Conservation (phyloP, 306 rosid species). For the Cotoneaster glaucophyllus region DNA sequence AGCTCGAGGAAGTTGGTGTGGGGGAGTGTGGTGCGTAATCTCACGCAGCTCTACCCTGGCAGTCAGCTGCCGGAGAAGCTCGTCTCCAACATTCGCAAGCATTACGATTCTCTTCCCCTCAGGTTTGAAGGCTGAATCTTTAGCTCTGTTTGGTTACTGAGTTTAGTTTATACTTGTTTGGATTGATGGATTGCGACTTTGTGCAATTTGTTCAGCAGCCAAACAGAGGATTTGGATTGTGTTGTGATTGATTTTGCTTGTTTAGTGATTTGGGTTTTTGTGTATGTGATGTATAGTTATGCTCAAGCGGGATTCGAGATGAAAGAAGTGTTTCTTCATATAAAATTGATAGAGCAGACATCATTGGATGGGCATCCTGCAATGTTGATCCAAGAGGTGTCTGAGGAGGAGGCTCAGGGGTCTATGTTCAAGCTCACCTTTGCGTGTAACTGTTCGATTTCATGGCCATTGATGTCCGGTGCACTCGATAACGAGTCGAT, state of each 20-base stretch:
- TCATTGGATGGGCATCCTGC: constrained; percentile 66
- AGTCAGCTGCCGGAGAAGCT: constrained; percentile 93
- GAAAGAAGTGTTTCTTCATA: constrained; percentile 88
- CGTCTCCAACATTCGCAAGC: constrained; percentile 75
- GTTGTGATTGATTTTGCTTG: not conserved
- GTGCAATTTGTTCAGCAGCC: not conserved
- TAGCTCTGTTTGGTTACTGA: constrained; percentile 8
- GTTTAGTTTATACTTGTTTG: not conserved
- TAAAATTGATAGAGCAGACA: constrained; percentile 74
- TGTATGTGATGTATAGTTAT: constrained; percentile 46
- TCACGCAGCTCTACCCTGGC: constrained; percentile 80
- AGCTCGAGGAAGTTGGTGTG: constrained; percentile 59
- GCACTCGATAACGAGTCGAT: constrained; percentile 63
- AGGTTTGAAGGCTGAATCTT: constrained; percentile 37
- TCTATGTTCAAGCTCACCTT: constrained; percentile 66
- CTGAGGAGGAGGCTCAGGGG: constrained; percentile 50
- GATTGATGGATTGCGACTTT: not conserved
- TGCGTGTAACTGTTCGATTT: constrained; percentile 76
- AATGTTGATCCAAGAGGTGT: constrained; percentile 63
- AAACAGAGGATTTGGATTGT: not conserved
- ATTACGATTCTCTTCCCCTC: constrained; percentile 78
- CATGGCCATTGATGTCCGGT: constrained; percentile 74
- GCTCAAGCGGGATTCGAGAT: constrained; percentile 84
- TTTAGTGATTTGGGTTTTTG: not conserved
- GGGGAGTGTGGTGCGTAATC: constrained; percentile 72